Evolutionary conservation across 73 alveolate species (phyloP), one percentile per base, ranked within the genome.

Genomic region (Paramecium sexaurelia): DNA sequence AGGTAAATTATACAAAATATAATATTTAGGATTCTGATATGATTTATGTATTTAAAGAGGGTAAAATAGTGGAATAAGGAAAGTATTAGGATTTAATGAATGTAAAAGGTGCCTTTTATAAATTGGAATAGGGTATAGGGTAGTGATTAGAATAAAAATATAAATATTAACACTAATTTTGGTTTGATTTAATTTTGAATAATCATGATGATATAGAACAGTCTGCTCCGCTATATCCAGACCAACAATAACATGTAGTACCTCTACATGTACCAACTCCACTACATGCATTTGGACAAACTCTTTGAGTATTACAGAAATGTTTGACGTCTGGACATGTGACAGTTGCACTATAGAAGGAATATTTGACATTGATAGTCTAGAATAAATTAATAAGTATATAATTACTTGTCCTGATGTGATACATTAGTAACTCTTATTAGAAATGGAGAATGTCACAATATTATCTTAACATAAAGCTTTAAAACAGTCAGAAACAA

Each of bases 1-100:
- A 88, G 17, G 86, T 71, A 71, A n/a, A 3, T 15, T 2, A 27
- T 71, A 35, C 27, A 15, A n/a, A n/a, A 10, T n/a, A 0, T 35
- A 33, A 17, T 35, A n/a, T 33, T 56, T 67, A 91, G 87, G 95
- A 94, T 55, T 95, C 97, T 82, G 92, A 92, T 92, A 92, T 87
- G 71, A 93, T 96, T 1, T 45, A 51, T 51, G 83, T 66, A 6
- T 66, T 66, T 11, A 32, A 66, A 24, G 43, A 66, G 20, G 83
- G 43, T 2, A 20, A 66, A 66, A 66, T 66, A 3, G 83, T 66
- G 24, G 41, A 66, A 66, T 17, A 57, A 57, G 78, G 78, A 57
- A 57, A 57, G 3, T 57, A 24, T 8, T 57, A 57, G 19, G 1
- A 22, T 10, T 19, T 57, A 0, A 57, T 22, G 3, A 57, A 66